These are phyloP conservation scores for Diplodia sapinea DNA, from an alignment of 2,329 filamentous ascomycete species.

Conservation along the genomic window DNA sequence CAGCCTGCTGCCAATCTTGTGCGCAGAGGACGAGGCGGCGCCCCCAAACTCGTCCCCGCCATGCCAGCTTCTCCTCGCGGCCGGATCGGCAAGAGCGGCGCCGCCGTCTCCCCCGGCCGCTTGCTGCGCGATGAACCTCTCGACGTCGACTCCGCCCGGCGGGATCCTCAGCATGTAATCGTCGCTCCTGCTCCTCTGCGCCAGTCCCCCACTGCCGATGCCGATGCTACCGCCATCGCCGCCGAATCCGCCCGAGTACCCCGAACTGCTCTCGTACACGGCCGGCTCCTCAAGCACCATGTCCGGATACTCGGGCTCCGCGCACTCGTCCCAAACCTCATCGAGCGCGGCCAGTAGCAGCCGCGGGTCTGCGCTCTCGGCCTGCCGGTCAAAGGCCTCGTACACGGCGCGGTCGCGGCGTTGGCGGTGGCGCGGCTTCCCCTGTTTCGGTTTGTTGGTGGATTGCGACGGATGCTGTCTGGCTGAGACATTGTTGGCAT, in stretches of 20 bases:
- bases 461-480: not conserved
- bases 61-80: not conserved
- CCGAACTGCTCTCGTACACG: not conserved
- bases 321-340: slow-evolving; percentile 24
- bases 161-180: slow-evolving; percentile 21
- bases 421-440: not conserved
- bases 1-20: slow-evolving; percentile 12
- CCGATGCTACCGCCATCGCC: too few species aligned
- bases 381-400: slow-evolving; percentile 13
- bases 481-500: not conserved
- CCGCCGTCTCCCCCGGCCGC: not conserved
- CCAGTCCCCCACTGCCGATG: not conserved
- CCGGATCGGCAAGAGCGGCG: not conserved
- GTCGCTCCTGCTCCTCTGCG: slow-evolving; percentile 3
- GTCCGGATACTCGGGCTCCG: slow-evolving; percentile 25
- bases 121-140: slow-evolving; percentile 16
- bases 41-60: not conserved
- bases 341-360: slow-evolving; percentile 16
- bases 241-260: not conserved
- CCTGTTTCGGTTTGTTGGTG: not conserved
- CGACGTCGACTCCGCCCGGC: slow-evolving; percentile 22
- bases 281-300: slow-evolving; percentile 28
- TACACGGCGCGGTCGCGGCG: slow-evolving; percentile 28
- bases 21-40: not conserved
- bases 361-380: not conserved